Base-by-base conservation (phyloP, 805 yeast species). In the Ogataea minuta region DNA sequence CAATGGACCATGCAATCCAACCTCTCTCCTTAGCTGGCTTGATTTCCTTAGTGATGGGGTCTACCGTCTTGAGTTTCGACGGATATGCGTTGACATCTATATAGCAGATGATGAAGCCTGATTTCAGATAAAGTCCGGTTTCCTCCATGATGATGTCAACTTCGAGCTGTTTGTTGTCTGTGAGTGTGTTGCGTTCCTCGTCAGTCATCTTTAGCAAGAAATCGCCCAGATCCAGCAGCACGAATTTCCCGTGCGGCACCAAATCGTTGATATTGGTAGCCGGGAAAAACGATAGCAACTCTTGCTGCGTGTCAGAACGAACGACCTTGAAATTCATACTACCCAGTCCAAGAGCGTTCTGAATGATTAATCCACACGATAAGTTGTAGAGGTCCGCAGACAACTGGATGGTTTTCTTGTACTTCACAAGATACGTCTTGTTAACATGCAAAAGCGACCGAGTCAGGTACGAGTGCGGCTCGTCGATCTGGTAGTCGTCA, bases 251-350 rank as follows among this genome's bases (percentile, higher is more conserved):
- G 36, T 67, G 69, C 1, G 83, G 83, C n/a, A 77, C 59, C 16
- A 80, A 63, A 9, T 79, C 84, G 36, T 70, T 71, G 30, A 80
- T 72, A 47, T 75, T 72, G 0, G 75, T 64, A 0, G 84, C 79
- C 1, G 84, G 81, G 49, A 71, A 77, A 42, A 70, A 76, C 1
- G 69, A 64, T 36, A 70, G 62, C 16, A 64, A 44, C 14, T 52
- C 53, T 11, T 60, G 50, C 7, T 60, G 60, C 2, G 56, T 46
- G 2, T 54, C 54, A 17, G 58, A 53, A 23, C 64, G 64, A 13
- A 54, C 51, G 6, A 78, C 62, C 47, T 69, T 74, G 47, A 79
- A 78, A 48, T 70, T 69, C 12, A 79, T 74, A 11, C 82, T 77
- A 2, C 82, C 83, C 19, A 79, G 56, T 0, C 84, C 84, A 36